These are phyloP conservation scores for Paecilomyces sp. DNA, from an alignment of 2,329 filamentous ascomycete species.

Conservation along the genomic window DNA sequence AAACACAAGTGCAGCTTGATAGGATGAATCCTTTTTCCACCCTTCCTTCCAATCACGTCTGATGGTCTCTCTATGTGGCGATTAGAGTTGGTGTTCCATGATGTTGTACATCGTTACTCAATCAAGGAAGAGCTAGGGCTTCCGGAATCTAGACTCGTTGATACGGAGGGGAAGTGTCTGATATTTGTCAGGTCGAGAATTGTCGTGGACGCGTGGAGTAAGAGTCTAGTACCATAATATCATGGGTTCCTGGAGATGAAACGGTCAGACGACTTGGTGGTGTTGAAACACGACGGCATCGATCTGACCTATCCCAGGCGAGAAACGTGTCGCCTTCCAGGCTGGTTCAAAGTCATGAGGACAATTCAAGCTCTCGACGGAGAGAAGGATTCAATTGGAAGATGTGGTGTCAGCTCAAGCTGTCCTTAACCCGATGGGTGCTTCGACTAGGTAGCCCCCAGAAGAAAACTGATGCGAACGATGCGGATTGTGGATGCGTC, in stretches of 20 bases:
- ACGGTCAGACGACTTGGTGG: not conserved
- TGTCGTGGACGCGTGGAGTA: not conserved
- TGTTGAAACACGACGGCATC: not conserved
- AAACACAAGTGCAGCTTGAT: no score
- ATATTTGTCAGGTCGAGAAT: not conserved
- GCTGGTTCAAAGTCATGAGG: not conserved
- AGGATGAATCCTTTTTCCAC: no score
- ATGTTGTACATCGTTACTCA: not conserved
- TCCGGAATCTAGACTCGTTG: not conserved
- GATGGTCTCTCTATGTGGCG: no score
- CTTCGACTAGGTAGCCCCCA: not conserved
- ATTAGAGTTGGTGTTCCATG: not conserved
- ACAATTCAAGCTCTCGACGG: not conserved
- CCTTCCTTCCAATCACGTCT: no score
- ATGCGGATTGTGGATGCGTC: not conserved
- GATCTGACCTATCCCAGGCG: no score
- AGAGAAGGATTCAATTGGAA: not conserved
- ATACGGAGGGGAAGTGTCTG: not conserved
- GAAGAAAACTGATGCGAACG: not conserved
- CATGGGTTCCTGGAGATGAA: not conserved
- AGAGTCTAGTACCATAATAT: not conserved
- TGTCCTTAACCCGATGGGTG: not conserved
- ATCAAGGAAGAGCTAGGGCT: not conserved
- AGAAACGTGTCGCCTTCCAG: not conserved
- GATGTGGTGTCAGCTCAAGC: not conserved